Base-by-base conservation (phyloP, 1,139 yeast genomes). In the Saccharomycopsis phalli region DNA sequence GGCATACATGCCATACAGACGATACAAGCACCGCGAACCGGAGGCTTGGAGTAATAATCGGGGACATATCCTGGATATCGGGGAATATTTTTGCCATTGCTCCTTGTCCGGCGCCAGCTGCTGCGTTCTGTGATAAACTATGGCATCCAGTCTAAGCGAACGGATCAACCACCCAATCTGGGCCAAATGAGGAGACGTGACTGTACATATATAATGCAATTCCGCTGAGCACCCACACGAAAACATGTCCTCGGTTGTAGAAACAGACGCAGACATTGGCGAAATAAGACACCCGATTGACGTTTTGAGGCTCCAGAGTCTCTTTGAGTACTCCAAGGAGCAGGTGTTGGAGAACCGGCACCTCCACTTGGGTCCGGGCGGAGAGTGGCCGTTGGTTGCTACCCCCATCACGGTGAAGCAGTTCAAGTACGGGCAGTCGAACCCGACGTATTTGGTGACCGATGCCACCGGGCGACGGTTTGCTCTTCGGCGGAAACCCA, bases 391-490 rank as follows among this genome's bases (percentile, higher is more conserved):
- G 22, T 20, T 41, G 4, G 26, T 47, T 7, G 25, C 21, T 21
- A 14, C 29, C 50, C 66, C 58, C 18, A 44, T 57, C 3, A 43
- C 52, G 0, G 53, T 74, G 37, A 59, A 68, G 46, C 83, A 77
- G 54, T 77, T 77, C 58, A 65, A 67, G 17, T 75, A 72, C 56
- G 84, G 84, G 11, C 84, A 77, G 54, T 73, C 80, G 3, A 77
- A 77, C 53, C 84, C 83, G 13, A 76, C 82, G 0, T 76, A 75
- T 51, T 65, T 70, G 34, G 48, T 77, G 17, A 58, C 58, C 3
- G 79, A 74, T 49, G 52, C 57, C 3, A 46, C 49, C 6, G 71
- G 70, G 2, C 57, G 53, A 37, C 59, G 65, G 36, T 68, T 65
- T 45, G 83, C 76, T 2, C 62, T 77, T 41, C 62, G 83, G 45